A percentile compares a stretch with the other conserved stretches of the same genome.
Evolutionary conservation across 1,284 basidiomycete species (phyloP).

Genomic region (Ceratobasidium sp.): DNA sequence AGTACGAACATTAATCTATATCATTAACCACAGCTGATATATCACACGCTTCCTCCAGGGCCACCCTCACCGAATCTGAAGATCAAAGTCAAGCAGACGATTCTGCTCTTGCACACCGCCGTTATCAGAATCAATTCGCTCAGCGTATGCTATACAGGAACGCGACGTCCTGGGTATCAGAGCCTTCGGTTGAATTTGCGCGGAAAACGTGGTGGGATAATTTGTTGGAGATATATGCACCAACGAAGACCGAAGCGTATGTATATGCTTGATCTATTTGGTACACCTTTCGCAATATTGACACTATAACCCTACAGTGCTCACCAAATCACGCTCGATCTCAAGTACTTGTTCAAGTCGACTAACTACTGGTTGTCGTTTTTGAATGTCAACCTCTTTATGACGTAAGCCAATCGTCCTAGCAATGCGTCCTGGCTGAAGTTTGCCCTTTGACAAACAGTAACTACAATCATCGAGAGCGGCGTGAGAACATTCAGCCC

Average conservation of each 20-base stretch:
- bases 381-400: slow-evolving; percentile 36
- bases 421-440: slow-evolving; percentile 31
- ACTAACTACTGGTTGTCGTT: slow-evolving; percentile 44
- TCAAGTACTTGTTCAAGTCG: slow-evolving; percentile 67
- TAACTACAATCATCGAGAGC: slow-evolving; percentile 67
- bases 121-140: not conserved
- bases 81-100: slow-evolving; percentile 5
- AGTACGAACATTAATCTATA: not conserved
- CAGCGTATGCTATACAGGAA: slow-evolving; percentile 22
- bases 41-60: not conserved
- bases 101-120: not conserved
- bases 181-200: slow-evolving; percentile 62
- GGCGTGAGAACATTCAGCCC: slow-evolving; percentile 72
- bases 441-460: slow-evolving; percentile 58
- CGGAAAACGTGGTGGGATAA: slow-evolving; percentile 84
- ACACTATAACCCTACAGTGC: slow-evolving; percentile 59
- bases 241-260: slow-evolving; percentile 48
- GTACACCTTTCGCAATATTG: not conserved
- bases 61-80: slow-evolving; percentile 30
- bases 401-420: slow-evolving; percentile 53
- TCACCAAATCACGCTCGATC: slow-evolving; percentile 66
- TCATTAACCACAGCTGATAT: not conserved
- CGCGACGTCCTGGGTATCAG: slow-evolving; percentile 25
- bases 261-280: not conserved
- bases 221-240: slow-evolving; percentile 69